Conservation (phyloP, 2,329 filamentous ascomycete genomes). For the Dryadomyces sulphureus region DNA sequence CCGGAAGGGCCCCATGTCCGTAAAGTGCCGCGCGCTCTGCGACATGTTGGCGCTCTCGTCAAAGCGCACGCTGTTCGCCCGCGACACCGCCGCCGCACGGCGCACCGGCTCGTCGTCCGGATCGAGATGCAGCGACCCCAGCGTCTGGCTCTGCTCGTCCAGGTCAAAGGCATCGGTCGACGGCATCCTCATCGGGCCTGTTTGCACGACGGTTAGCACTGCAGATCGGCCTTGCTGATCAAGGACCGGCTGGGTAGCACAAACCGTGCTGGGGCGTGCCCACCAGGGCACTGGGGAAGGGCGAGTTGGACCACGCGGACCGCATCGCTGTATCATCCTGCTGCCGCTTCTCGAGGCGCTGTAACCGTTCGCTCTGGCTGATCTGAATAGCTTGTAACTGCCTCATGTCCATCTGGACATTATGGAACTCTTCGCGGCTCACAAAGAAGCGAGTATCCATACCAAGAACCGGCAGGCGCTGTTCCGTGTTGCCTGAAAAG, state of each 20-base stretch:
- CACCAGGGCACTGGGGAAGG: conserved; percentile 73
- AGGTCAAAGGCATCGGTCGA: conserved; percentile 81
- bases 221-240: neutral
- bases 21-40: conserved; percentile 66
- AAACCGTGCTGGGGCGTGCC: conserved; percentile 79
- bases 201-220: neutral
- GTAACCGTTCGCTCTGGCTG: conserved; percentile 46
- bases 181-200: conserved; percentile 67
- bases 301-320: conserved; percentile 81
- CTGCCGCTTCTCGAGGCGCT: conserved; percentile 49
- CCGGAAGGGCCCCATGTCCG: conserved; percentile 64
- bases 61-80: conserved; percentile 94
- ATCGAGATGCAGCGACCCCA: conserved; percentile 72
- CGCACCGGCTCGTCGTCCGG: conserved; percentile 75
- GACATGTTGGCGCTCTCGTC: conserved; percentile 84
- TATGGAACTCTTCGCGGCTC: conserved; percentile 50
- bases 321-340: conserved; percentile 56
- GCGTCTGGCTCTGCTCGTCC: conserved; percentile 69
- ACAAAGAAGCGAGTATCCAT: conserved; percentile 51
- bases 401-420: conserved; percentile 56
- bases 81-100: conserved; percentile 63
- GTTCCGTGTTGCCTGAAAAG: neutral
- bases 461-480: conserved; percentile 18
- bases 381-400: conserved; percentile 49
- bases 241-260: conserved; percentile 14